These are phyloP conservation scores for Eimeria tenella DNA, from an alignment of 169 alveolate genomes.

Conservation along the genomic window DNA sequence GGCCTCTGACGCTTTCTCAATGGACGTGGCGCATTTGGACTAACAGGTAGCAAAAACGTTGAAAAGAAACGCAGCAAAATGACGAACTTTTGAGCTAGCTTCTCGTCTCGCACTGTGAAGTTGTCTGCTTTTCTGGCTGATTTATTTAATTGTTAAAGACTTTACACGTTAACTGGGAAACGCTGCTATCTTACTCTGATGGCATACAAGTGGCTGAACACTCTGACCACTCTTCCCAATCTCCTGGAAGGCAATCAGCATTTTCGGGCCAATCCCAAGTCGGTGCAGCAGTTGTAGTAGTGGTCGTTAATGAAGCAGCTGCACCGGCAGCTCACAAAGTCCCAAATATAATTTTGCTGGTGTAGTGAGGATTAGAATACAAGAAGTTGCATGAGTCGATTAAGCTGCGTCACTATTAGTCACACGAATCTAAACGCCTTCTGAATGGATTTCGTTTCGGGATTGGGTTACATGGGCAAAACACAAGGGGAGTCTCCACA, in stretches of 20 bases:
- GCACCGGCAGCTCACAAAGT: neutral
- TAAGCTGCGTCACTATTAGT: too few species aligned
- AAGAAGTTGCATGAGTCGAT: too few species aligned
- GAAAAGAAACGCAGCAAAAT: neutral
- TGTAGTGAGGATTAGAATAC: neutral
- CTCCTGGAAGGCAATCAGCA: slow-evolving; percentile 64
- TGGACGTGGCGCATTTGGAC: slow-evolving; percentile 20
- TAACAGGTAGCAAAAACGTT: neutral
- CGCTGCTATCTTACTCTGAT: slow-evolving; percentile 21
- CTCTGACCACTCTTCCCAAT: slow-evolving; percentile 69
- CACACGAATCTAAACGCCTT: too few species aligned
- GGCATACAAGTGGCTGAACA: slow-evolving; percentile 69
- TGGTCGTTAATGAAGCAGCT: slow-evolving; percentile 69
- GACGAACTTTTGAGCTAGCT: neutral
- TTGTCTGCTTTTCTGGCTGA: neutral
- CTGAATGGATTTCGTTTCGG: neutral
- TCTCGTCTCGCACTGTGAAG: neutral
- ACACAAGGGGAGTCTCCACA: slow-evolving; percentile 23
- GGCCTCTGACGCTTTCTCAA: slow-evolving; percentile 70
- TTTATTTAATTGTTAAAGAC: neutral
- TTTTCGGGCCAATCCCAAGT: slow-evolving; percentile 68
- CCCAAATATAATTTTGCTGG: neutral
- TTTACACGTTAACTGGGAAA: neutral
- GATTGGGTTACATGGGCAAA: slow-evolving; percentile 57
- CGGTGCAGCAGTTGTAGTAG: slow-evolving; percentile 60